A percentile compares a stretch with the other conserved stretches of the same genome.
These are phyloP conservation scores for Penicillium sp. DNA, from an alignment of 2,329 filamentous ascomycete genomes.

Conservation along the genomic window DNA sequence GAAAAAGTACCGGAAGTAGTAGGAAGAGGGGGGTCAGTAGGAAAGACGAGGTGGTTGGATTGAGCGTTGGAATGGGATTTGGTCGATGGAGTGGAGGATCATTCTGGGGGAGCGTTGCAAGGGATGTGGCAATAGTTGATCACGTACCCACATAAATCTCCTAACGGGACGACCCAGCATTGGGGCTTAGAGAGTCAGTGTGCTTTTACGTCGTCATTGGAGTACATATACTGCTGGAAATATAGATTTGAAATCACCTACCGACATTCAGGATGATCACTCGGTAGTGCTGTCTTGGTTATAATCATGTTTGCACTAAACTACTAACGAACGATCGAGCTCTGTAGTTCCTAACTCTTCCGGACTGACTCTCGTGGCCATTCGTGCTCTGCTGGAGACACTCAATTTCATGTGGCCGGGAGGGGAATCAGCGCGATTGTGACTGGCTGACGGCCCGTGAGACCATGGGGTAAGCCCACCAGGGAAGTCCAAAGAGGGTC, in stretches of 20 bases:
- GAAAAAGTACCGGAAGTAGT: not conserved
- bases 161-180: not conserved
- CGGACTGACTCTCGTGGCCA: not conserved
- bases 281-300: not conserved
- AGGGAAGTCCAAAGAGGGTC: not conserved
- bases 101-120: slow-evolving; percentile 2
- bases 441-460: not conserved
- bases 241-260: too few relatives aligned
- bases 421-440: not conserved
- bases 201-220: too few relatives aligned
- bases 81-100: not conserved
- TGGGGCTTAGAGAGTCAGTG: too few relatives aligned
- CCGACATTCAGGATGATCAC: not conserved
- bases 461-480: not conserved
- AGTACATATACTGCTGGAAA: too few relatives aligned
- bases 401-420: not conserved
- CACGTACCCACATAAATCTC: not conserved
- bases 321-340: not conserved
- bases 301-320: not conserved
- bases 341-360: not conserved
- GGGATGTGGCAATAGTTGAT: not conserved
- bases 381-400: not conserved
- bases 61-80: not conserved
- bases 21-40: not conserved
- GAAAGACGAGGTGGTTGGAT: not conserved